phyloP scores from a whole-genome alignment of 257 asterid species.

The Gentiana straminea region DNA sequence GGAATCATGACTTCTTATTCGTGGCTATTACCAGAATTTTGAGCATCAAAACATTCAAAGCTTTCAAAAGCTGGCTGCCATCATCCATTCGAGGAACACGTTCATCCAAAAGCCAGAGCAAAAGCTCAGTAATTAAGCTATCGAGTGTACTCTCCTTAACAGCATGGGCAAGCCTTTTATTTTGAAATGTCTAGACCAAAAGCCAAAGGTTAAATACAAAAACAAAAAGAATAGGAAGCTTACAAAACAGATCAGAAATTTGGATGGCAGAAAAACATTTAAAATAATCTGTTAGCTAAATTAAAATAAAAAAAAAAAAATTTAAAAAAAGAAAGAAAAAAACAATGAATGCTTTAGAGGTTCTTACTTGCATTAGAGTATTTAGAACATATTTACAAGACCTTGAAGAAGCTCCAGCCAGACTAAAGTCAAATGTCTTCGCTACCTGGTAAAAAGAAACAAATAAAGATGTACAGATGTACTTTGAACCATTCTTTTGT shows the following conservation, averaged over 20 bases:
- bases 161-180: conserved; percentile 79
- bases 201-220: conserved; percentile 1
- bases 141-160: conserved; percentile 83
- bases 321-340: too few relatives aligned
- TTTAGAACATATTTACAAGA: conserved; percentile 98
- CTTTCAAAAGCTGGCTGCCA: conserved; percentile 96
- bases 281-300: too few relatives aligned
- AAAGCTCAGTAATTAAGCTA: conserved; percentile 85
- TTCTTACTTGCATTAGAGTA: conserved; percentile 89
- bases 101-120: conserved; percentile 98
- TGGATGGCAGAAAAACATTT: too few relatives aligned
- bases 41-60: conserved; percentile 94
- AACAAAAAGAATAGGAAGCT: too few relatives aligned
- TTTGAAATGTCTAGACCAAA: conserved; percentile 78
- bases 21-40: conserved; percentile 62
- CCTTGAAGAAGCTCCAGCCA: conserved; percentile 91
- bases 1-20: background rate
- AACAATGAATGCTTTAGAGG: too few relatives aligned
- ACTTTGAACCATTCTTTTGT: conserved; percentile 10
- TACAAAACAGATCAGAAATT: too few relatives aligned
- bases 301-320: too few relatives aligned
- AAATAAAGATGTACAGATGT: background rate
- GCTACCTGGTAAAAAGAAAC: conserved; percentile 56
- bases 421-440: conserved; percentile 89
- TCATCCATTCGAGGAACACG: conserved; percentile 99